phyloP scores from a whole-genome alignment of 495 filamentous ascomycete genomes.

The Talaromyces wortmannii region DNA sequence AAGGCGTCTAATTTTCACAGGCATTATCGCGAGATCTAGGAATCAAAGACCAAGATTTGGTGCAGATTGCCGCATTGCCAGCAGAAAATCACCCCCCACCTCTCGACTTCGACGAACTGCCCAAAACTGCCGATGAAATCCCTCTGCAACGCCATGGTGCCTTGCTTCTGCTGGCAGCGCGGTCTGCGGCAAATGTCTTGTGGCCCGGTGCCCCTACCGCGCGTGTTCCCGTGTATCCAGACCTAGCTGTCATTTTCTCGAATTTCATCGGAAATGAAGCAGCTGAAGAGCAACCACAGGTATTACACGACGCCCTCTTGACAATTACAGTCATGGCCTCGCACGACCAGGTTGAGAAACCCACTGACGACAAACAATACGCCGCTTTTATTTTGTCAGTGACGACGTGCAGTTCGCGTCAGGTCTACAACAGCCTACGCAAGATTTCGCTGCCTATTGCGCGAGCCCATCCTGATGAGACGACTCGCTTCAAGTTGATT shows the following conservation, averaged over 20 bases:
- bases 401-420: constrained; percentile 63
- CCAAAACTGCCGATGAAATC: constrained; percentile 53
- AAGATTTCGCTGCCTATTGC: constrained; percentile 65
- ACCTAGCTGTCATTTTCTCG: constrained; percentile 50
- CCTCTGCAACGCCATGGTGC: constrained; percentile 67
- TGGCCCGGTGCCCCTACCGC: constrained; percentile 22
- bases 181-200: constrained; percentile 33
- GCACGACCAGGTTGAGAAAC: constrained; percentile 14
- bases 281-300: constrained; percentile 33
- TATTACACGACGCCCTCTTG: constrained; percentile 32
- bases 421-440: constrained; percentile 64
- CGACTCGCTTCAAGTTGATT: constrained; percentile 67
- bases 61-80: constrained; percentile 29
- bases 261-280: constrained; percentile 50
- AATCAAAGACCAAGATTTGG: constrained; percentile 43
- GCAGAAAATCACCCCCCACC: constrained; percentile 29
- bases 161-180: constrained; percentile 51
- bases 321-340: constrained; percentile 25
- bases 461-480: constrained; percentile 66
- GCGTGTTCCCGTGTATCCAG: constrained; percentile 55
- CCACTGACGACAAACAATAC: constrained; percentile 23
- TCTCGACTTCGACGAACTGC: constrained; percentile 33
- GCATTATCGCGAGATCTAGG: constrained; percentile 68
- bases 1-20: constrained; percentile 23
- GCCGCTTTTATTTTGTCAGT: constrained; percentile 45